Percentiles rank a stretch among this genome's conserved stretches.
Evolutionary conservation across 345 rosid species (phyloP).

Genomic region (Brassica cretica): DNA sequence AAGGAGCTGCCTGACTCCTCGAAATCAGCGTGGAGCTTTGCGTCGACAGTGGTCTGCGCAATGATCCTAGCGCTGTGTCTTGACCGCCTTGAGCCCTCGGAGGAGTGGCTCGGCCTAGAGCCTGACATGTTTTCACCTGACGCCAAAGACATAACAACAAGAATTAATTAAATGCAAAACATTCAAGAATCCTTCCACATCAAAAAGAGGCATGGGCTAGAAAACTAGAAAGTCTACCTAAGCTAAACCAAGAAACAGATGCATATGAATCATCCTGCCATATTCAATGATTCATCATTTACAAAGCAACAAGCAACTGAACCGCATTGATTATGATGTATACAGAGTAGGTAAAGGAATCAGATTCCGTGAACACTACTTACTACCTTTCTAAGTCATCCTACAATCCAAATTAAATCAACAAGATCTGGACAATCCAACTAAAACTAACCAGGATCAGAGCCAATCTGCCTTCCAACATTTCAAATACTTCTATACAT

Average conservation of each 20-base stretch:
- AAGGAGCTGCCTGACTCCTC: constrained; percentile 91
- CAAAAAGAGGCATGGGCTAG: neutral
- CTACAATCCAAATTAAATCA: constrained; percentile 14
- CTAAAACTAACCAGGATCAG: constrained; percentile 21
- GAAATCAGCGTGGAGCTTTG: constrained; percentile 85
- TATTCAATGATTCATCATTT: constrained; percentile 20
- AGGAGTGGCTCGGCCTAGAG: constrained; percentile 75
- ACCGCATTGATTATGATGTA: constrained; percentile 1
- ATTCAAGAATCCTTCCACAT: constrained; percentile 4
- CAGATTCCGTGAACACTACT: constrained; percentile 1
- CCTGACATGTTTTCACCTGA: constrained; percentile 63
- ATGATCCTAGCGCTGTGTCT: constrained; percentile 80
- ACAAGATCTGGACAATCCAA: constrained; percentile 23
- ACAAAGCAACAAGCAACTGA: constrained; percentile 24
- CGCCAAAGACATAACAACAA: constrained; percentile 15
- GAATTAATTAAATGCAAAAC: constrained; percentile 12
- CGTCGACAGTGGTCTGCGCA: constrained; percentile 93
- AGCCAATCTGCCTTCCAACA: constrained; percentile 17
- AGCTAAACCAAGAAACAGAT: constrained; percentile 11
- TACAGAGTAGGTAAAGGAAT: constrained; percentile 13
- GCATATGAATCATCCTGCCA: constrained; percentile 1
- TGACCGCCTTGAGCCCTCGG: constrained; percentile 68
- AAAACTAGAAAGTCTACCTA: neutral
- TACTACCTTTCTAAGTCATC: neutral
- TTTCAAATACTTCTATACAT: constrained; percentile 10